Base-by-base conservation (phyloP, 176 grass and related monocot genomes). In the Pontederia paniculata region DNA sequence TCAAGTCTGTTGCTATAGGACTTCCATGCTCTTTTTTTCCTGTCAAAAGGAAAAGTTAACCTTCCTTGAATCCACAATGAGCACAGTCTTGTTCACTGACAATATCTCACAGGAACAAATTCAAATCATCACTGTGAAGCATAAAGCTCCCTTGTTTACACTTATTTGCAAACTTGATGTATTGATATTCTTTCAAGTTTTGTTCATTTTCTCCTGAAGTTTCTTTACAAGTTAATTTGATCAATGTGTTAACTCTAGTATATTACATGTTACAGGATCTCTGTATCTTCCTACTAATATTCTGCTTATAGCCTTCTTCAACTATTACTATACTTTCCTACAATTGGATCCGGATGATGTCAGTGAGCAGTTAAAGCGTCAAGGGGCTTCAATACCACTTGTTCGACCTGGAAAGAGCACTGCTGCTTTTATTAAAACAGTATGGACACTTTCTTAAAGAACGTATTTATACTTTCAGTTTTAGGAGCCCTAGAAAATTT, bases 251-350 rank as follows among this genome's bases (percentile, higher is more conserved):
- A 23, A 50, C 15, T 16, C 44, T 9, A 41, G 2, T 31, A 56
- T 5, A 31, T 22, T 44, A 46, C 55, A 55, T 68, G 12, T 54
- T 87, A 23, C 70, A 90, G 91, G 86, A 72, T 47, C 77, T 69
- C 80, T 97, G 2, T 97, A 90, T 81, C 74, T 89, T 73, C 86
- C 91, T 52, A 97, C 91, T 19, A 97, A 97, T 76, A 74, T 97
- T 65, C 69, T 97, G 57, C 68, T 90, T 57, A 97, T 97, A 77
- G 91, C 91, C 10, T 97, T 97, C 64, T 97, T 97, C 71, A 97
- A 97, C 69, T 97, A 97, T 66, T 97, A 97, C 61, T 97, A 97
- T 56, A 97, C 91, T 15, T 97, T 97, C 76, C 91, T 97, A 69
- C 91, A 97, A 73, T 76, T 87, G 70, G 91, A 97, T 76, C 91